Evolutionary conservation across 139 green algal species (phyloP).

Genomic region (Chlorella ohadii): DNA sequence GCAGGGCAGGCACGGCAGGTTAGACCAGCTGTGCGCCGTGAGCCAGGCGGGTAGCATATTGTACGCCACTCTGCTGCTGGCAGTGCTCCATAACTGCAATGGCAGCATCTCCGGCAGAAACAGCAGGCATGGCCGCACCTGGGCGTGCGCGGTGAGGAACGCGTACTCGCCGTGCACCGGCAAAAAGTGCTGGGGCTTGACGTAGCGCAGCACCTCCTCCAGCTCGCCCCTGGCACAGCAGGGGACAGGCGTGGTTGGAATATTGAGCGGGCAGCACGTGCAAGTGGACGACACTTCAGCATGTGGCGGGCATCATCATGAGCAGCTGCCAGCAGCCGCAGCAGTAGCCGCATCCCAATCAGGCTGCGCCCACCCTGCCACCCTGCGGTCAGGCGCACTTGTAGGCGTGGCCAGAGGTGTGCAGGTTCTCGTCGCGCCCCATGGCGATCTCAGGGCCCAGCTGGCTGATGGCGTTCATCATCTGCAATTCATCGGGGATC

Average conservation of each 20-base stretch:
- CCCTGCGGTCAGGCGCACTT: constrained; percentile 42
- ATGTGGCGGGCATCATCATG: too few relatives aligned
- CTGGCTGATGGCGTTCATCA: constrained; percentile 95
- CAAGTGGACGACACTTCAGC: neutral
- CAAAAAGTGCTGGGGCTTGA: constrained; percentile 98
- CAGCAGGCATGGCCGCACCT: constrained; percentile 48
- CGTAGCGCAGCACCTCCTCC: constrained; percentile 87
- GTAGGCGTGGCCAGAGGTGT: constrained; percentile 89
- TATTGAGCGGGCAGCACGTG: neutral
- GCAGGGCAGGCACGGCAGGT: too few relatives aligned
- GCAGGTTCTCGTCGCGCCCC: constrained; percentile 81
- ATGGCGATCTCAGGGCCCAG: constrained; percentile 82
- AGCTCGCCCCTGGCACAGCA: constrained; percentile 73
- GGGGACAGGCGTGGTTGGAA: too few relatives aligned
- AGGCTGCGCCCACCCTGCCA: neutral
- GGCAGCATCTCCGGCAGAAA: neutral
- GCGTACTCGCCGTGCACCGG: constrained; percentile 98
- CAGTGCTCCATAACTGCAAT: too few relatives aligned
- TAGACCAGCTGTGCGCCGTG: too few relatives aligned
- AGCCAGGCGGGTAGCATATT: too few relatives aligned
- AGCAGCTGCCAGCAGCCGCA: neutral
- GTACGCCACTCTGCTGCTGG: too few relatives aligned
- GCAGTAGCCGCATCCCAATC: neutral
- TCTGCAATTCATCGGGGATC: constrained; percentile 49
- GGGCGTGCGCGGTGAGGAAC: constrained; percentile 94